Evolutionary conservation across 306 rosid genomes (phyloP), one percentile per base, ranked within the genome.

Genomic region (Boehmeria nivea): DNA sequence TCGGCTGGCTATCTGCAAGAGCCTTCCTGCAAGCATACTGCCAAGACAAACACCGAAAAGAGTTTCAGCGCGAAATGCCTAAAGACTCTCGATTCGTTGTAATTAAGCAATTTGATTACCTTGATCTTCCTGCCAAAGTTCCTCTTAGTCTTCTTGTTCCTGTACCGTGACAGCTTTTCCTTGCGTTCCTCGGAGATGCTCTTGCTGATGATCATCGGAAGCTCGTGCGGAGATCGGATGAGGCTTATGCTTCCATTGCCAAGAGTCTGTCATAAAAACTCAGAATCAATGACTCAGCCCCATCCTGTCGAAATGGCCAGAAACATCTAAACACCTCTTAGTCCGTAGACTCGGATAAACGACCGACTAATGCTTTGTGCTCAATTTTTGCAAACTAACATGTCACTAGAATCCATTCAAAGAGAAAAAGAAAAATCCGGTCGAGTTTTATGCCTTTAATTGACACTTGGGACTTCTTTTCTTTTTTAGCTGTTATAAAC

Each of bases 1-100:
- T 79, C 13, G 96, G 99, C 56, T 93, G 99, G 67, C 86, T 93
- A 76, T 93, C 99, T 12, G 99, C 99, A 44, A 93, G 88, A 57
- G 96, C 99, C 88, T 93, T 93, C 76, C 96, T 86, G 79, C 99
- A 93, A 22, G 99, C 99, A 50, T 93, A 93, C 99, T 88, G 83
- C 19, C 65, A 59, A 3, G 36, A 38, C 54, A 36, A 14, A 25
- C 45, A 27, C 63, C 47, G 16, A n/a, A n/a, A n/a, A n/a, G n/a
- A n/a, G n/a, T n/a, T n/a, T n/a, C n/a, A n/a, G n/a, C n/a, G n/a
- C n/a, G n/a, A n/a, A n/a, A n/a, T n/a, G n/a, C n/a, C n/a, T n/a
- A n/a, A n/a, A n/a, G n/a, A n/a, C n/a, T n/a, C n/a, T n/a, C n/a
- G n/a, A n/a, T n/a, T n/a, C n/a, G n/a, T n/a, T n/a, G n/a, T n/a